Evolutionary conservation across 1,139 yeast genomes (phyloP).

Genomic region (Candida sp.): DNA sequence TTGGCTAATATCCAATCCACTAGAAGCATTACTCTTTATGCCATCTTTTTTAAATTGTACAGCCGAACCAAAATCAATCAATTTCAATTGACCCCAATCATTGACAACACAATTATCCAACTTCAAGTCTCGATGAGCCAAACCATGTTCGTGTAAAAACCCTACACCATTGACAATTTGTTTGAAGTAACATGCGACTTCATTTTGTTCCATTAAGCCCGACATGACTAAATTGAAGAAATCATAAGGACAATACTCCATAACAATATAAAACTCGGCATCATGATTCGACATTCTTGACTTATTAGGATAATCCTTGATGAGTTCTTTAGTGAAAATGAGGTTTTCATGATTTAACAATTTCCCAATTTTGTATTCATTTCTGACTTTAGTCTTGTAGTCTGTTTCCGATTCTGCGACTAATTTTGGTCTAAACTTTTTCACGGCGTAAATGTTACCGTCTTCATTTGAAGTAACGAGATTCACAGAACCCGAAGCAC

Average conservation of each 20-base stretch:
- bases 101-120: conserved; percentile 79
- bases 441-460: conserved; percentile 58
- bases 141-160: conserved; percentile 62
- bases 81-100: conserved; percentile 56
- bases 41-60: conserved; percentile 51
- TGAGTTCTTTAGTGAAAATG: conserved; percentile 60
- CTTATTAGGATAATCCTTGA: conserved; percentile 26
- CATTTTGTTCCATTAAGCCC: conserved; percentile 57
- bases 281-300: conserved; percentile 8
- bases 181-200: conserved; percentile 64
- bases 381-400: conserved; percentile 59
- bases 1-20: conserved; percentile 18
- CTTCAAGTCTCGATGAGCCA: conserved; percentile 77
- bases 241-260: conserved; percentile 76
- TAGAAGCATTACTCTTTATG: conserved; percentile 21
- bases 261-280: conserved; percentile 54
- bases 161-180: conserved; percentile 62
- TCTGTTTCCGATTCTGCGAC: conserved; percentile 51
- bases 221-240: conserved; percentile 78
- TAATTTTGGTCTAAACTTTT: conserved; percentile 58
- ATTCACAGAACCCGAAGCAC: conserved; percentile 76
- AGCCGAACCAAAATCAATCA: conserved; percentile 79
- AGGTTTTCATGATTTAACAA: conserved; percentile 59
- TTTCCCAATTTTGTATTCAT: conserved; percentile 66
- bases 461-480: conserved; percentile 48